A percentile compares a stretch with the other conserved stretches of the same genome.
phyloP scores from a whole-genome alignment of 495 filamentous ascomycete genomes.

The Ramalina intermedia region DNA sequence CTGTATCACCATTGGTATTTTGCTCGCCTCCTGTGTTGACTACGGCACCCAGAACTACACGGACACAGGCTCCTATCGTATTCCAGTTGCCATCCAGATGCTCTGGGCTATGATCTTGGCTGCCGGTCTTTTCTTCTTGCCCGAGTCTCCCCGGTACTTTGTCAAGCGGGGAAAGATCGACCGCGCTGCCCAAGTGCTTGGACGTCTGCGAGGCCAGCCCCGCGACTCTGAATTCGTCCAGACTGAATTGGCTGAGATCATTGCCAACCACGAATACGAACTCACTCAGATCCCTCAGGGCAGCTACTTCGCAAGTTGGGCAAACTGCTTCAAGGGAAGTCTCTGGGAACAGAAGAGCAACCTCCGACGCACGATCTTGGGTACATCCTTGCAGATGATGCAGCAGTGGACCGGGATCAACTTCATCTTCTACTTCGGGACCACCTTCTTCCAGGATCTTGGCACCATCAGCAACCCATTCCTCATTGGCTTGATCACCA shows the following conservation, averaged over 20 bases:
- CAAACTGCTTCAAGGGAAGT: slow-evolving; percentile 48
- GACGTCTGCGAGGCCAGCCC: slow-evolving; percentile 30
- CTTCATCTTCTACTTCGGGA: slow-evolving; percentile 49
- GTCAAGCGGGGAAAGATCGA: slow-evolving; percentile 41
- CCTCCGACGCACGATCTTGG: slow-evolving; percentile 51
- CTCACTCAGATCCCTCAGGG: slow-evolving; percentile 34
- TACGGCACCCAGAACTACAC: slow-evolving; percentile 38
- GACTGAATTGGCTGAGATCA: slow-evolving; percentile 56
- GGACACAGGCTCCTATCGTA: slow-evolving; percentile 5
- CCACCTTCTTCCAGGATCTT: slow-evolving; percentile 49
- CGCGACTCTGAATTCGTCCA: slow-evolving; percentile 24
- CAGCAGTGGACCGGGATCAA: slow-evolving; percentile 44
- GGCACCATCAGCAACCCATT: slow-evolving; percentile 47
- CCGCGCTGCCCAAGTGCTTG: slow-evolving; percentile 33
- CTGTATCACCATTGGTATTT: slow-evolving; percentile 32
- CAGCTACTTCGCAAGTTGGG: slow-evolving; percentile 38
- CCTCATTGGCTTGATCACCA: slow-evolving; percentile 58
- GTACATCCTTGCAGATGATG: slow-evolving; percentile 56
- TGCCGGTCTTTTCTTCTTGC: slow-evolving; percentile 45
- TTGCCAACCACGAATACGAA: slow-evolving; percentile 54
- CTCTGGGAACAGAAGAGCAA: slow-evolving; percentile 37
- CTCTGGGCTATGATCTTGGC: slow-evolving; percentile 59
- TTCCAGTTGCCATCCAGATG: slow-evolving; percentile 40
- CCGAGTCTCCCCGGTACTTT: slow-evolving; percentile 50
- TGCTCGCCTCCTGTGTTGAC: slow-evolving; percentile 36